phyloP scores from a whole-genome alignment of 1,284 basidiomycete species.

The Amylostereum areolatum region DNA sequence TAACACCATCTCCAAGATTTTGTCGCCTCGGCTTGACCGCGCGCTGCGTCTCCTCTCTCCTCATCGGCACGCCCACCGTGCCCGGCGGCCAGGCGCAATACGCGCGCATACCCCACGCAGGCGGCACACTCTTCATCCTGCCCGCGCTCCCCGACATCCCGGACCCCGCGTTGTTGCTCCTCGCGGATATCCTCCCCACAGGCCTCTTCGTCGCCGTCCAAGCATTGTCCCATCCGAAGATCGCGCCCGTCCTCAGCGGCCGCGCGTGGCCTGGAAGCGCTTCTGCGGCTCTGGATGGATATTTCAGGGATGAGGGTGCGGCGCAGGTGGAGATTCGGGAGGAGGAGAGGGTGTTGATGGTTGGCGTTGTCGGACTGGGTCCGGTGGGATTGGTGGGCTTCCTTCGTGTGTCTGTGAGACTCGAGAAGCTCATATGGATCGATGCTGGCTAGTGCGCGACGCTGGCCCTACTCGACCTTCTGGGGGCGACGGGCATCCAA shows the following conservation, averaged over 20 bases:
- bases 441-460: conserved; percentile 40
- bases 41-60: conserved; percentile 59
- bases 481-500: conserved; percentile 36
- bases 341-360: conserved; percentile 46
- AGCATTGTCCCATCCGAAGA: conserved; percentile 65
- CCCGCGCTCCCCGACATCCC: conserved; percentile 30
- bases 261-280: conserved; percentile 50
- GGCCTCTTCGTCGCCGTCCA: conserved; percentile 74
- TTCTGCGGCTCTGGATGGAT: conserved; percentile 15
- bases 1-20: conserved; percentile 40
- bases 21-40: conserved; percentile 75
- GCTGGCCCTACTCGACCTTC: conserved; percentile 58
- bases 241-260: conserved; percentile 49
- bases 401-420: background rate
- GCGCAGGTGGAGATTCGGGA: conserved; percentile 20
- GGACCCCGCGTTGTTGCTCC: conserved; percentile 61
- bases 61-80: conserved; percentile 70
- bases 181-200: conserved; percentile 80
- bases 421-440: no score
- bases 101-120: conserved; percentile 73
- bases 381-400: conserved; percentile 62
- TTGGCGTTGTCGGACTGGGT: conserved; percentile 68
- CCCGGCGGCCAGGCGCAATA: conserved; percentile 88
- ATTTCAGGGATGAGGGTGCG: conserved; percentile 12
- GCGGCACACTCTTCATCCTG: conserved; percentile 72